Evolutionary conservation across 352 stramenopile species (phyloP), one percentile per base, ranked within the genome.

Genomic region (Phytophthora sp.): DNA sequence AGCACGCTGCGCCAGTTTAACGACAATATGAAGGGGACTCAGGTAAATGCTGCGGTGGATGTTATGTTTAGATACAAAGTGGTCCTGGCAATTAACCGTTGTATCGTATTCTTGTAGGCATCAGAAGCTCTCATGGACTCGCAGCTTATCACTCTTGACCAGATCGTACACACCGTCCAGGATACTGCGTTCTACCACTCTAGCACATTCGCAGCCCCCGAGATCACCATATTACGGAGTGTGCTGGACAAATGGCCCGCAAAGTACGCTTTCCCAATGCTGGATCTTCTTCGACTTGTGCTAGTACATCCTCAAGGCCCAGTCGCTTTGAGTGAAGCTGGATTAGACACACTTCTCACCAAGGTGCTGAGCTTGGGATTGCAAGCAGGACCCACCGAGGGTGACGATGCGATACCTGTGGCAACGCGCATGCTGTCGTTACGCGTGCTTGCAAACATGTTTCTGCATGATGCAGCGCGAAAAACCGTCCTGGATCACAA

Each of bases 111-210:
- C 24, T 61, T 39, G 13, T 38, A 63, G 57, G 60, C 69, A 13
- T 5, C 45, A 35, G 26, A 54, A 35, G 57, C 52, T 39, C 64
- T 94, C 1, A 63, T 46, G 13, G 76, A 84, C 7, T 63, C 64
- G 1, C 82, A 97, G 24, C 41, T 94, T 21, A 79, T 79, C 31
- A 65, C 72, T 23, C 71, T 96, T 2, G 81, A 89, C 16, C 59
- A 86, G 24, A 69, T 90, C 15, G 73, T 88, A 7, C 74, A 72
- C 16, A 90, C 80, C 0, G 77, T 97, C 21, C 86, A 95, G 44
- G 72, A 95, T 36, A 96, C 88, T 16, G 79, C 81, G 18, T 93
- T 90, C 31, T 99, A 98, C 72, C 96, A 99, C 78, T 95, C 92
- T 7, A 97, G 83, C 54, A 88, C 82, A 5, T 91, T 98, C 38